Evolutionary conservation across 202 grass and related monocot genomes (phyloP).

Genomic region (Carex arenaria): DNA sequence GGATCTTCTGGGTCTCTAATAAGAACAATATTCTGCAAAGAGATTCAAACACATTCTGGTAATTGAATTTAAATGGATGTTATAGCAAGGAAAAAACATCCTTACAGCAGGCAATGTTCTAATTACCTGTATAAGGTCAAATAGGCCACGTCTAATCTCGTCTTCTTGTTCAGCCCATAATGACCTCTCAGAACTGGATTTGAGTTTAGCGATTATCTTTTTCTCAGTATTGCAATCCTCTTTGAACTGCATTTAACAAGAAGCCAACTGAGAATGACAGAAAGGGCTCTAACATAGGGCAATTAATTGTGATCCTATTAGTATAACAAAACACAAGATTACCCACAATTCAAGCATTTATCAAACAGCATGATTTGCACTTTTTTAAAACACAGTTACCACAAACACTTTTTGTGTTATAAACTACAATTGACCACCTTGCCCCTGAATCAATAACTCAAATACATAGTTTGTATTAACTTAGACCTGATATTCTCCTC

Average conservation of each 20-base stretch:
- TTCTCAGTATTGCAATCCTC: slow-evolving; percentile 98
- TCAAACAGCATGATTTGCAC: background rate
- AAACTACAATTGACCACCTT: background rate
- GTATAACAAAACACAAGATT: background rate
- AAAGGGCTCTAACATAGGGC: too few species aligned
- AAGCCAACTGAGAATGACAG: too few species aligned
- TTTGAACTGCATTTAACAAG: slow-evolving; percentile 68
- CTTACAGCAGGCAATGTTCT: slow-evolving; percentile 6
- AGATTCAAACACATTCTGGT: slow-evolving; percentile 14
- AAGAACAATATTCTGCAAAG: slow-evolving; percentile 87
- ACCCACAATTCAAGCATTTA: background rate
- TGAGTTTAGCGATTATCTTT: slow-evolving; percentile 80
- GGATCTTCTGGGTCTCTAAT: slow-evolving; percentile 85
- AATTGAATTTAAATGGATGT: slow-evolving; percentile 15
- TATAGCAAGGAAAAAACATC: background rate
- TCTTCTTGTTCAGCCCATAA: slow-evolving; percentile 89
- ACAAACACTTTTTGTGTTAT: background rate
- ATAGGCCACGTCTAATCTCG: slow-evolving; percentile 54
- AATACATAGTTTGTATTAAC: background rate
- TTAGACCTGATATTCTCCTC: background rate
- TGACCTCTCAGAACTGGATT: slow-evolving; percentile 72
- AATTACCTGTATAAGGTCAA: slow-evolving; percentile 84
- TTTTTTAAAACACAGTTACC: background rate
- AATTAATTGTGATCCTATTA: background rate
- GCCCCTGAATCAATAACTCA: background rate